phyloP scores from a whole-genome alignment of 441 rosid species.

The Monsonia emarginata region DNA sequence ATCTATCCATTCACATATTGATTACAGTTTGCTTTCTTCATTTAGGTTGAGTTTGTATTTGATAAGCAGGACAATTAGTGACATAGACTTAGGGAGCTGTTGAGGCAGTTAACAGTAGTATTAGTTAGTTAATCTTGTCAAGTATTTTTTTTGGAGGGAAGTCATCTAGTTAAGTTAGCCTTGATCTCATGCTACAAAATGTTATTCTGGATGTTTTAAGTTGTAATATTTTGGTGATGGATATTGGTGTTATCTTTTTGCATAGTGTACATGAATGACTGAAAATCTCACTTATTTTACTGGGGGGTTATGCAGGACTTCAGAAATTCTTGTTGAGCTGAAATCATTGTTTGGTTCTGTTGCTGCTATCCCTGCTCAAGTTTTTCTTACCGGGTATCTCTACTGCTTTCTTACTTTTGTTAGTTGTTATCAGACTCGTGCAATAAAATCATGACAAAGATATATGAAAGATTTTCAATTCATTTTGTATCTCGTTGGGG shows the following conservation, averaged over 20 bases:
- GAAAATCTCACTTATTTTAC: not conserved
- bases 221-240: not conserved
- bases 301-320: slow-evolving; percentile 39
- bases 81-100: not conserved
- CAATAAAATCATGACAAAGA: not conserved
- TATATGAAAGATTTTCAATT: not conserved
- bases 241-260: not conserved
- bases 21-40: not conserved
- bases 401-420: not conserved
- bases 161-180: not conserved
- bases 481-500: not conserved
- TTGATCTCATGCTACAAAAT: not conserved
- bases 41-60: not conserved
- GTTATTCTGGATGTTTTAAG: not conserved
- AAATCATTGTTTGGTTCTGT: slow-evolving; percentile 35
- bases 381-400: slow-evolving; percentile 61
- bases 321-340: slow-evolving; percentile 49
- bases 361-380: slow-evolving; percentile 60
- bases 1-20: not conserved
- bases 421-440: not conserved
- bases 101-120: not conserved
- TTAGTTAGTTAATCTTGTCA: no score
- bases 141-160: no score
- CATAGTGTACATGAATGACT: not conserved
- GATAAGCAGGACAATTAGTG: not conserved